phyloP scores from a whole-genome alignment of 2,329 filamentous ascomycete species.

The Aspergillus arachidicola region DNA sequence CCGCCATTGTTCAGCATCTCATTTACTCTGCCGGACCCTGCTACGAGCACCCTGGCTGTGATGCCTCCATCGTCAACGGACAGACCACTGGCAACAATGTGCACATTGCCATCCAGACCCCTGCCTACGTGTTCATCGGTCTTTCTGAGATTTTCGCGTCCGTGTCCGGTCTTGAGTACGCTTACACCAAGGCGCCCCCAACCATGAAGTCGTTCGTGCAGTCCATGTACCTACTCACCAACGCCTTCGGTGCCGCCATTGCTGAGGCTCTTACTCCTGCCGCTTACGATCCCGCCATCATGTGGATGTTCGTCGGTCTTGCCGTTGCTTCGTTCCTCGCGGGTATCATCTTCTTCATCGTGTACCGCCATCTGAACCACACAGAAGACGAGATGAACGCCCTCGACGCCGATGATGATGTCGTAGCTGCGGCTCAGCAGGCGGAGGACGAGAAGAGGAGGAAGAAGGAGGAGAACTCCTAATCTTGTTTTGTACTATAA shows the following conservation, averaged over 20 bases:
- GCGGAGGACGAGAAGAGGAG: background rate
- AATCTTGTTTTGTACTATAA: slow-evolving; percentile 10
- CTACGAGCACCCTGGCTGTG: slow-evolving; percentile 46
- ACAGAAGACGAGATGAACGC: slow-evolving; percentile 55
- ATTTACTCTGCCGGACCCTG: slow-evolving; percentile 60
- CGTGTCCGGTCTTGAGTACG: slow-evolving; percentile 72
- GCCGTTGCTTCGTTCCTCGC: slow-evolving; percentile 51
- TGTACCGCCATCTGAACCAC: slow-evolving; percentile 53
- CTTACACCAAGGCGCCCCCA: slow-evolving; percentile 71
- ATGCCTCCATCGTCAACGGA: slow-evolving; percentile 36
- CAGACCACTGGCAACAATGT: slow-evolving; percentile 41
- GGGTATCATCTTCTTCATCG: slow-evolving; percentile 57
- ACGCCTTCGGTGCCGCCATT: slow-evolving; percentile 60
- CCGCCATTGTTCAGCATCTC: slow-evolving; percentile 58
- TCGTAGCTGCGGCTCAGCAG: slow-evolving; percentile 15
- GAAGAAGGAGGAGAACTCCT: slow-evolving; percentile 9
- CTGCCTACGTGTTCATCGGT: slow-evolving; percentile 50
- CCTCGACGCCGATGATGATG: slow-evolving; percentile 44
- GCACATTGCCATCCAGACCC: slow-evolving; percentile 49
- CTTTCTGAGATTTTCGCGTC: slow-evolving; percentile 62
- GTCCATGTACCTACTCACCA: slow-evolving; percentile 60
- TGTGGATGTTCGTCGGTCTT: slow-evolving; percentile 69
- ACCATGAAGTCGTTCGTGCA: slow-evolving; percentile 68
- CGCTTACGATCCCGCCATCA: slow-evolving; percentile 64
- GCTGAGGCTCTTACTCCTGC: slow-evolving; percentile 63